Evolutionary conservation across 805 yeast species (phyloP).

Genomic region (Teunomyces cretensis): DNA sequence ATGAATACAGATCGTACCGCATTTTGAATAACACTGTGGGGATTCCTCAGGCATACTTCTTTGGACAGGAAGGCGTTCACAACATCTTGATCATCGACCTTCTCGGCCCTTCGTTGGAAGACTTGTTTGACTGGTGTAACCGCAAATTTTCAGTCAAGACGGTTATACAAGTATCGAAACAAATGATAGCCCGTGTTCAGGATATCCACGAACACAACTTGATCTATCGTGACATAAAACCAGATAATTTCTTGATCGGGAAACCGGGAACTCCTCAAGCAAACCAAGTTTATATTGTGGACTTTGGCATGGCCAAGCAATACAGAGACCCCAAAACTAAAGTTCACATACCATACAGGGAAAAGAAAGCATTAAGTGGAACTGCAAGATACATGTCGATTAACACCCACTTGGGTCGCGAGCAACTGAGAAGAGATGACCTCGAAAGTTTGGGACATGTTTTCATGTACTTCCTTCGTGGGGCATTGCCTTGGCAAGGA

Average conservation of each 20-base stretch:
- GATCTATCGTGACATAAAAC: constrained; percentile 95
- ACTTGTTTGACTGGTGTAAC: constrained; percentile 97
- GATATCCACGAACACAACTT: constrained; percentile 85
- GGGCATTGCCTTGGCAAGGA: constrained; percentile 98
- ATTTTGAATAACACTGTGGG: constrained; percentile 80
- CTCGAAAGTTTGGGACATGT: constrained; percentile 96
- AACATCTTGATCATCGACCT: constrained; percentile 92
- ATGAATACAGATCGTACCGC: constrained; percentile 94
- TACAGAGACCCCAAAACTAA: constrained; percentile 96
- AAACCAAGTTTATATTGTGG: constrained; percentile 84
- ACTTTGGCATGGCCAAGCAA: constrained; percentile 98
- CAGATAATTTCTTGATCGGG: constrained; percentile 94
- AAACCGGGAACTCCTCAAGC: constrained; percentile 82
- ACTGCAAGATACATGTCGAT: constrained; percentile 99
- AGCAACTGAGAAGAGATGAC: constrained; percentile 95
- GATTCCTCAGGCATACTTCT: constrained; percentile 94
- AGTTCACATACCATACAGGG: constrained; percentile 94
- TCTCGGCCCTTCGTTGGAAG: constrained; percentile 94
- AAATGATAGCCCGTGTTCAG: constrained; percentile 87
- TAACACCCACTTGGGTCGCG: constrained; percentile 95
- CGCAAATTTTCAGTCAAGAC: constrained; percentile 85
- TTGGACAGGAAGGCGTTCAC: constrained; percentile 98
- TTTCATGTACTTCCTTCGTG: constrained; percentile 89
- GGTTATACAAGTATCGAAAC: constrained; percentile 89
- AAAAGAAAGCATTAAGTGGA: constrained; percentile 92